These are phyloP conservation scores for Xerocomellus amylosporus DNA, from an alignment of 768 basidiomycete genomes.

Conservation along the genomic window DNA sequence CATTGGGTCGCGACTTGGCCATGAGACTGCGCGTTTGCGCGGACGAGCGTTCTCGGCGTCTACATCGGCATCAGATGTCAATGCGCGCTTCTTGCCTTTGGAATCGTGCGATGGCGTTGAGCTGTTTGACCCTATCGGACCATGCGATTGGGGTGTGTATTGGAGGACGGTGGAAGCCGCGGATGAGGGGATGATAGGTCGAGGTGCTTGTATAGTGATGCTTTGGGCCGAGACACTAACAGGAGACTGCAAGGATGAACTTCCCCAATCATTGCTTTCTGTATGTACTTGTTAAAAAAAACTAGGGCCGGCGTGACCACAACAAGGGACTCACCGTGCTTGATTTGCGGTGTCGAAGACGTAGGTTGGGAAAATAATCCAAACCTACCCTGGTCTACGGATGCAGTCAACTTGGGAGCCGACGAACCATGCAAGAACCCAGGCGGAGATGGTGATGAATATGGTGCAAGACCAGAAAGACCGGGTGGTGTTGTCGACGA, in stretches of 20 bases:
- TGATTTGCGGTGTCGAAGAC: constrained; percentile 26
- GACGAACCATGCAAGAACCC: constrained; percentile 34
- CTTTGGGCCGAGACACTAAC: constrained; percentile 14
- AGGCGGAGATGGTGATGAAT: constrained; percentile 35
- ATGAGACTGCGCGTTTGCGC: constrained; percentile 38
- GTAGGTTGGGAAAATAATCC: constrained; percentile 17
- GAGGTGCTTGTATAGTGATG: constrained; percentile 30
- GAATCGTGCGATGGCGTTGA: constrained; percentile 29
- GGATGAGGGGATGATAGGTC: constrained; percentile 27
- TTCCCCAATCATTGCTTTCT: constrained; percentile 28
- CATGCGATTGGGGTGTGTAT: constrained; percentile 22
- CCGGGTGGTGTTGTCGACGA: constrained; percentile 34
- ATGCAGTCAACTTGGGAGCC: constrained; percentile 18
- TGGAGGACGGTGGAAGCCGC: constrained; percentile 35
- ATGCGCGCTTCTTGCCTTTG: constrained; percentile 41
- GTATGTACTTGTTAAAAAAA: not conserved
- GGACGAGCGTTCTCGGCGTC: constrained; percentile 30
- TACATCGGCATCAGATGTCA: constrained; percentile 22
- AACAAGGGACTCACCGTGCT: constrained; percentile 24
- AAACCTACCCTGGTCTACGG: constrained; percentile 20
- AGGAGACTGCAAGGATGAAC: constrained; percentile 19
- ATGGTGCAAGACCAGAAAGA: constrained; percentile 30
- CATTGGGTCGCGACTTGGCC: constrained; percentile 47
- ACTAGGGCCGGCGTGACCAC: not conserved
- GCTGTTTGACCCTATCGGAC: constrained; percentile 11